Conservation (phyloP, 352 stramenopile species). For the Saprolegnia diclina region DNA sequence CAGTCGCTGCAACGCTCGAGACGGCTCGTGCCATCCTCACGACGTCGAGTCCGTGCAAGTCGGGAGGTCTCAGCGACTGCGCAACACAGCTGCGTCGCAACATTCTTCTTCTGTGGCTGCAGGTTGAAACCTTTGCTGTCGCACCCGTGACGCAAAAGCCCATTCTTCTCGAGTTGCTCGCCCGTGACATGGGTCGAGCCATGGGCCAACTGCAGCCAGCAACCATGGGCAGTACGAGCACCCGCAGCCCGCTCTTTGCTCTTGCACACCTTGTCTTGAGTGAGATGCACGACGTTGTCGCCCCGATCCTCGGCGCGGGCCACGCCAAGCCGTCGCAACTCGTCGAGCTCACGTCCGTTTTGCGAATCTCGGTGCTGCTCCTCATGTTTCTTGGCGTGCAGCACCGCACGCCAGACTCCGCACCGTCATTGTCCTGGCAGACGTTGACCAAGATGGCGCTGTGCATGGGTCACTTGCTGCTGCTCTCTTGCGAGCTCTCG, state of each 20-base stretch:
- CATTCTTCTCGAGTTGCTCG: too few species aligned
- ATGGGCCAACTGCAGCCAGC: too few species aligned
- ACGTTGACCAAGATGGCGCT: neutral
- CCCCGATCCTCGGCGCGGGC: too few species aligned
- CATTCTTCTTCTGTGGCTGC: conserved; percentile 5
- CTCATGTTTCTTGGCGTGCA: neutral
- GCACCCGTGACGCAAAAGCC: neutral
- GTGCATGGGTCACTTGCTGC: conserved; percentile 4
- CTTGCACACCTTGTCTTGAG: too few species aligned
- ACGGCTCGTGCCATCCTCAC: neutral
- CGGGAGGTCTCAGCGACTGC: neutral
- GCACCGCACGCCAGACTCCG: neutral
- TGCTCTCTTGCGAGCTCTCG: conserved; percentile 6
- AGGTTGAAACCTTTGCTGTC: conserved; percentile 10
- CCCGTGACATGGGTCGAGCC: too few species aligned
- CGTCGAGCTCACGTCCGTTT: neutral
- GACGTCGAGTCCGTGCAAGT: neutral
- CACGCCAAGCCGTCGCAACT: conserved; percentile 11
- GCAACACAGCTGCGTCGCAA: neutral
- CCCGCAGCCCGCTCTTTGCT: too few species aligned
- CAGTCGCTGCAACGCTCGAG: neutral
- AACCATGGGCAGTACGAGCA: too few species aligned
- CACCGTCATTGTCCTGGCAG: neutral
- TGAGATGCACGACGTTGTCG: too few species aligned
- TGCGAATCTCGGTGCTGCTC: conserved; percentile 3